Evolutionary conservation across 2,329 filamentous ascomycete species (phyloP).

Genomic region (Aureobasidium pullulans): DNA sequence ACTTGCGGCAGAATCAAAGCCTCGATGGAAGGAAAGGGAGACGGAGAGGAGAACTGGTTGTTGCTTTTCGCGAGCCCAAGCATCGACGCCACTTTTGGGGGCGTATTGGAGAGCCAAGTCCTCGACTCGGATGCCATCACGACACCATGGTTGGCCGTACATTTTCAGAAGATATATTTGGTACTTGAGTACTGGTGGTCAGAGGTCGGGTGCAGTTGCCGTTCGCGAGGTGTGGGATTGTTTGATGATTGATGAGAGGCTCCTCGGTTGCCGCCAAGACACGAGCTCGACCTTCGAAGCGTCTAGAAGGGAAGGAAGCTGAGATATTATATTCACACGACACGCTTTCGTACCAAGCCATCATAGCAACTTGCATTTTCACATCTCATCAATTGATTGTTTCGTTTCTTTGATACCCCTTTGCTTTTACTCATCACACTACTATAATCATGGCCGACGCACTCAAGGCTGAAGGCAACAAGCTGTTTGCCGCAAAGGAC

Average conservation of each 20-base stretch:
- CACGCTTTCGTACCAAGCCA: not conserved
- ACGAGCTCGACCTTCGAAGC: too few relatives aligned
- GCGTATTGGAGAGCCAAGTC: slow-evolving; percentile 52
- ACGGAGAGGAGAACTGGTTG: slow-evolving; percentile 59
- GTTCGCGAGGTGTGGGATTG: not conserved
- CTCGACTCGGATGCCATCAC: slow-evolving; percentile 46
- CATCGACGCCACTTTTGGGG: slow-evolving; percentile 51
- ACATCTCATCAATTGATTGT: not conserved
- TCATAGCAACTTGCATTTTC: not conserved
- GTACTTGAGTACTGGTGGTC: not conserved
- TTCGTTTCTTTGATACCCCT: slow-evolving; percentile 11
- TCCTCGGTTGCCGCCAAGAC: not conserved
- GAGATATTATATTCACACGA: not conserved
- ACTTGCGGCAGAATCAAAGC: slow-evolving; percentile 51
- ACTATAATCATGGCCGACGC: slow-evolving; percentile 52
- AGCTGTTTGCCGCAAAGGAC: slow-evolving; percentile 96
- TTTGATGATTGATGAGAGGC: not conserved
- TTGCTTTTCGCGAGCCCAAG: slow-evolving; percentile 57
- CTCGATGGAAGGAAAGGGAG: slow-evolving; percentile 47
- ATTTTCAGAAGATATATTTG: not conserved
- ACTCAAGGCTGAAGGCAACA: slow-evolving; percentile 97
- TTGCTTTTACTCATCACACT: not conserved
- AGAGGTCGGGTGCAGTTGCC: not conserved
- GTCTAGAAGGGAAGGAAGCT: too few relatives aligned
- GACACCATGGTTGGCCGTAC: slow-evolving; percentile 15